Conservation (phyloP, 1,284 basidiomycete species). For the Marasmius tenuissimus region DNA sequence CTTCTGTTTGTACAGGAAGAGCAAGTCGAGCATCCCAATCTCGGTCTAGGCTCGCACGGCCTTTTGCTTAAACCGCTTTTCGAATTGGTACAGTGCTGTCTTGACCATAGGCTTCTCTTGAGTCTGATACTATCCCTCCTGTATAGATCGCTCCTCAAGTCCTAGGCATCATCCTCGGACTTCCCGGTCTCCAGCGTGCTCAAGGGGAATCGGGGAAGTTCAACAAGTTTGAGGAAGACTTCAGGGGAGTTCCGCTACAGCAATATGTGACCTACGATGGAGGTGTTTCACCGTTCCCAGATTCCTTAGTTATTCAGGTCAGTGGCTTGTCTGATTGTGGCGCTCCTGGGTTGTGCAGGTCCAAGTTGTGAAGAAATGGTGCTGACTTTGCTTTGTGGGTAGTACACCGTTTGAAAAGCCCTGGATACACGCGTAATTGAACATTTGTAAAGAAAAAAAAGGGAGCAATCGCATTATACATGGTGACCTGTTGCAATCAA, state of each 20-base stretch:
- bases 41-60: constrained; percentile 13
- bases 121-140: not conserved
- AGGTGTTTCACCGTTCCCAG: constrained; percentile 36
- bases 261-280: constrained; percentile 34
- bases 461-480: too few species aligned
- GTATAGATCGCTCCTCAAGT: constrained; percentile 41
- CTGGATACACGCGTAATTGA: too few species aligned
- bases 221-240: constrained; percentile 33
- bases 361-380: too few species aligned
- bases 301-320: constrained; percentile 36
- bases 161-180: constrained; percentile 47
- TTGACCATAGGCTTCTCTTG: not conserved
- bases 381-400: too few species aligned
- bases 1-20: constrained; percentile 12
- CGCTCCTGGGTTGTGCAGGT: not conserved
- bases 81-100: constrained; percentile 32
- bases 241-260: constrained; percentile 28
- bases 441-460: too few species aligned
- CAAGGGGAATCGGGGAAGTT: constrained; percentile 47
- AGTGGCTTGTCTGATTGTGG: not conserved
- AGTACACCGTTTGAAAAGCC: too few species aligned
- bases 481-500: too few species aligned
- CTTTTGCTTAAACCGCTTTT: constrained; percentile 44
- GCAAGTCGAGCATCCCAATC: not conserved
- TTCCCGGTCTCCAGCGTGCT: constrained; percentile 45